Evolutionary conservation across 176 grass and related monocot species (phyloP).

Genomic region (Oryza longistaminata): DNA sequence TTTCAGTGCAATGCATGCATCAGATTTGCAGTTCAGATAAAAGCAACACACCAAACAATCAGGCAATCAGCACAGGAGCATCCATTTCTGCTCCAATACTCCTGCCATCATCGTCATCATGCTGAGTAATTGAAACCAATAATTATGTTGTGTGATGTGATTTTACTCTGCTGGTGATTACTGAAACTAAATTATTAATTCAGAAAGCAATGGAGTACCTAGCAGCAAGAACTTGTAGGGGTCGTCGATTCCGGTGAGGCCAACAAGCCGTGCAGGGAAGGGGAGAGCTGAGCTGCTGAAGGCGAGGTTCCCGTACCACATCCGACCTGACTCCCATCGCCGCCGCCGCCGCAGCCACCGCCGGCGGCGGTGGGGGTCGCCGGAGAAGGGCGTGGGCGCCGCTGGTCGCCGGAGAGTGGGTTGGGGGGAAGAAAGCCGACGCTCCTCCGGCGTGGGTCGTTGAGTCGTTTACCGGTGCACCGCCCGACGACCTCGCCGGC

Average conservation of each 20-base stretch:
- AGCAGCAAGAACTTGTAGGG: neutral
- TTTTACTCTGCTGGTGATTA: too few species aligned
- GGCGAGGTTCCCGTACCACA: neutral
- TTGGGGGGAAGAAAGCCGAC: too few species aligned
- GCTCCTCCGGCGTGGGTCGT: too few species aligned
- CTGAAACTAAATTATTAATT: neutral
- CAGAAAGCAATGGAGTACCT: neutral
- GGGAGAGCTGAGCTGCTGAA: neutral
- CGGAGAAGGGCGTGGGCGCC: neutral
- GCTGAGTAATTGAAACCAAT: neutral
- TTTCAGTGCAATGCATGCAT: neutral
- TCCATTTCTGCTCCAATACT: neutral
- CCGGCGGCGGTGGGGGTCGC: neutral
- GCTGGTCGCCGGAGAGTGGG: too few species aligned
- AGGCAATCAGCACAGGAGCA: neutral
- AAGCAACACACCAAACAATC: neutral
- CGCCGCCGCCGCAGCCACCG: too few species aligned
- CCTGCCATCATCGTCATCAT: neutral
- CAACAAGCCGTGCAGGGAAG: neutral
- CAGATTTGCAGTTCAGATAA: neutral
- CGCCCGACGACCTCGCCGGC: too few species aligned
- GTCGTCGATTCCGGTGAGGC: neutral
- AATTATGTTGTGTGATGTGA: neutral
- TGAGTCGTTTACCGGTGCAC: too few species aligned
- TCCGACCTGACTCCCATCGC: neutral